Evolutionary conservation across 108 stramenopile species (phyloP), one percentile per base, ranked within the genome.

Genomic region (Skeletonema menzelii): DNA sequence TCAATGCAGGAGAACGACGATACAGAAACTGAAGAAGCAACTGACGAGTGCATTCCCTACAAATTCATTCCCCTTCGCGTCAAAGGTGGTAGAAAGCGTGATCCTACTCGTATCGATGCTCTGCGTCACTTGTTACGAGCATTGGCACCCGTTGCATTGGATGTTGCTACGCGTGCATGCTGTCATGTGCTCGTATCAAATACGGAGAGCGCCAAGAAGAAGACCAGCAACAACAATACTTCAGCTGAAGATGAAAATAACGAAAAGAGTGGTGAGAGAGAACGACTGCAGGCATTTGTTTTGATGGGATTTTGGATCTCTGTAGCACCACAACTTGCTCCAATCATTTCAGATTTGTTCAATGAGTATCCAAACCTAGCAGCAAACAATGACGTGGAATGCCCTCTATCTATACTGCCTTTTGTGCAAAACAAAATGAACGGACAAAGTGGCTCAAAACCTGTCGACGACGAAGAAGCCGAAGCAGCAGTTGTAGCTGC

Each of bases 241-340:
- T 20, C 37, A 12, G 46, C 8, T 35, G 8, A 20, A 13, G 31
- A 60, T 14, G 5, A 10, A 3, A 31, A 19, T 17, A 10, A 8
- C 1, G 15, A 60, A 2, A 57, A 27, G 1, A 30, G 35, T 27
- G 63, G 49, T 10, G 56, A 58, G 58, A 71, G 59, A 47, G 66
- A 67, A 34, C 64, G 49, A 1, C 67, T 81, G 19, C 71, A 46
- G 30, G 75, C 71, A 38, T 88, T 82, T 46, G 61, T 88, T 26
- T 63, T 95, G 26, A 82, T 91, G 67, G 85, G 88, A 19, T 77
- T 75, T 57, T 95, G 95, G 95, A 59, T 93, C 28, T 86, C 87
- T 4, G 46, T 93, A 19, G 95, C 95, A 47, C 92, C 95, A 20
- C 92, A 93, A 57, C 42, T 93, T 59, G 76, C 83, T 22, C 91